Conservation (phyloP, 2,329 filamentous ascomycete genomes). For the Lojkania enalia region DNA sequence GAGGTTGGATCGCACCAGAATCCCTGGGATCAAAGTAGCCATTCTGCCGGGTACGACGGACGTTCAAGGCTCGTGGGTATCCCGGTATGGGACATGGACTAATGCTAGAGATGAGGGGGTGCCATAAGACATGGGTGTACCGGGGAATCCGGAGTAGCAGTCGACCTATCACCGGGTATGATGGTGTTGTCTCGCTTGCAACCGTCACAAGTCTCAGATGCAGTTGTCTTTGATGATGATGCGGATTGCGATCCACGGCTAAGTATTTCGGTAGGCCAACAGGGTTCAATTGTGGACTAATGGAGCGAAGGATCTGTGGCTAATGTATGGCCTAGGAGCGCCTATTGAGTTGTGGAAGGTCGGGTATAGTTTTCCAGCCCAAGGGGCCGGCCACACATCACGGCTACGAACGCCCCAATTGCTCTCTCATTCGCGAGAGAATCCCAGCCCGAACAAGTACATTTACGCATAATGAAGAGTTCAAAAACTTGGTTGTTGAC, state of each 20-base stretch:
- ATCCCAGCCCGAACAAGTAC: no score
- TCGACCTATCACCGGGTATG: neutral
- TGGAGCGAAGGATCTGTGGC: no score
- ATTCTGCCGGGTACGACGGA: conserved; percentile 5
- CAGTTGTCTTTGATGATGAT: neutral
- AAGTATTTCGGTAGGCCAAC: no score
- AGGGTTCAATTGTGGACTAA: no score
- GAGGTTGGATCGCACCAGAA: neutral
- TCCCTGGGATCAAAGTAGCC: neutral
- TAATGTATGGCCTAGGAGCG: no score
- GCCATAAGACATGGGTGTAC: neutral
- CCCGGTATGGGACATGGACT: neutral
- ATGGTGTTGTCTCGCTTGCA: conserved; percentile 1
- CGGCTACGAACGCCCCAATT: no score
- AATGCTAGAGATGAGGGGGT: neutral
- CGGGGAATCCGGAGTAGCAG: neutral
- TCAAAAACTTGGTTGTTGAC: no score
- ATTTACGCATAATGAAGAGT: no score
- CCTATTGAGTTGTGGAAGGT: no score
- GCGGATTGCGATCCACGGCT: neutral
- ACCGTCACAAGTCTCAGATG: neutral
- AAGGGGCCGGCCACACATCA: no score
- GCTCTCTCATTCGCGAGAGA: no score
- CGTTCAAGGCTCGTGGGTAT: neutral
- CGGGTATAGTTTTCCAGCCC: no score